phyloP scores from a whole-genome alignment of 257 asterid genomes.

The Nicotiana undulata region DNA sequence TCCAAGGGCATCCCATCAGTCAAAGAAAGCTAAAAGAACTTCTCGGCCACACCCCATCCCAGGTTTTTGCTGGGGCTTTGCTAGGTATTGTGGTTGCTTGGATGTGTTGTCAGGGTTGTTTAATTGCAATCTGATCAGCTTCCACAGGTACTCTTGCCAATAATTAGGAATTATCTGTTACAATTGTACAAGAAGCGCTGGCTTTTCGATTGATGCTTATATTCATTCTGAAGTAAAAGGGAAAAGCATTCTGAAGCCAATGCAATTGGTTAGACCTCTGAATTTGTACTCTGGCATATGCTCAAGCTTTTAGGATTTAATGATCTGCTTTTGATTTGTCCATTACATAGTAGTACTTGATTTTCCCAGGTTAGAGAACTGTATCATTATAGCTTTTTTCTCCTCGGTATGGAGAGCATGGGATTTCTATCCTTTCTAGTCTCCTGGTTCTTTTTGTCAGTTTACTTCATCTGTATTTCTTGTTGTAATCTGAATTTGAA shows the following conservation, averaged over 20 bases:
- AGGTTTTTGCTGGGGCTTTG: constrained; percentile 85
- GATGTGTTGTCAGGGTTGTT: constrained; percentile 51
- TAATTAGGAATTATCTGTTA: neutral
- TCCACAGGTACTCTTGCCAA: neutral
- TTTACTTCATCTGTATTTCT: neutral
- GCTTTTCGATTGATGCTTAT: neutral
- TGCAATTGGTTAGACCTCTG: neutral
- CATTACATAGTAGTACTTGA: neutral
- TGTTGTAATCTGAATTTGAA: neutral
- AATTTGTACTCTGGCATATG: neutral
- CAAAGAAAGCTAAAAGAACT: constrained; percentile 91
- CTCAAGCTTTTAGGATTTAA: neutral
- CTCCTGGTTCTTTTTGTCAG: neutral
- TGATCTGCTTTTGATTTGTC: neutral
- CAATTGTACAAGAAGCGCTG: neutral
- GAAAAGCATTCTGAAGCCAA: neutral
- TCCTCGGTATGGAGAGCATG: neutral
- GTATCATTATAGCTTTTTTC: neutral
- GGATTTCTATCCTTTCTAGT: neutral
- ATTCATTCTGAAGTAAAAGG: neutral
- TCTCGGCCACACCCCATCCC: constrained; percentile 87
- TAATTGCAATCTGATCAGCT: constrained; percentile 21
- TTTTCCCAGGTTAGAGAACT: constrained; percentile 2
- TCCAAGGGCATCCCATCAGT: constrained; percentile 92
- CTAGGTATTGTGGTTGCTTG: constrained; percentile 72